Percentiles rank a stretch among this genome's conserved stretches.
Conservation (phyloP, 306 rosid species). For the Pterocarpus santalinus region DNA sequence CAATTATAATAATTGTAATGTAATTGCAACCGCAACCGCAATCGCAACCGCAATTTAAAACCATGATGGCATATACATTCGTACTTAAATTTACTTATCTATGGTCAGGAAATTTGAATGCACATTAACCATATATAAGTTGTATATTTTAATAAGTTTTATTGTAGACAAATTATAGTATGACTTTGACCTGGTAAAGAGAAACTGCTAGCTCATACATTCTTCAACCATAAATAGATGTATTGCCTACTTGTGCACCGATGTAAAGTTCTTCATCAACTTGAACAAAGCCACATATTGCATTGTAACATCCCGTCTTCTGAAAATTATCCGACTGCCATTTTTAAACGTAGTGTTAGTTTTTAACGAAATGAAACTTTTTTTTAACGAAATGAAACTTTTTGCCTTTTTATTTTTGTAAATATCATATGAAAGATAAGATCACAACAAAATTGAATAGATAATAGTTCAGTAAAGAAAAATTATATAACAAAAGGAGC, state of each 20-base stretch:
- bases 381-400: background rate
- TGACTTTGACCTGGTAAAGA: no score
- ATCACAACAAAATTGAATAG: background rate
- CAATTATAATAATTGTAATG: no score
- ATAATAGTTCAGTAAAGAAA: background rate
- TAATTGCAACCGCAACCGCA: no score
- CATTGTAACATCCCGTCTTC: constrained; percentile 7
- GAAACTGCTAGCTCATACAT: no score
- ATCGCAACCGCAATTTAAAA: no score
- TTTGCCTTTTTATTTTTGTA: background rate
- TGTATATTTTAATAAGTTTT: no score
- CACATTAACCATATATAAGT: no score
- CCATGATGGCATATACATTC: no score
- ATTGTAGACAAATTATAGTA: no score
- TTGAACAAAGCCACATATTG: constrained; percentile 32
- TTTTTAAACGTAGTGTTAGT: background rate
- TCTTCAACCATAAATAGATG: background rate
- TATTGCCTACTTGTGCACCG: background rate
- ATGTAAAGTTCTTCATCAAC: background rate
- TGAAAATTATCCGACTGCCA: constrained; percentile 25
- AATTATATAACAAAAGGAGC: no score
- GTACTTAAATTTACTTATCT: no score
- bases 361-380: background rate
- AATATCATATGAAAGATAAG: background rate
- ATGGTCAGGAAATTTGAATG: no score